phyloP scores from a whole-genome alignment of 257 asterid genomes.

The Cordia subcordata region DNA sequence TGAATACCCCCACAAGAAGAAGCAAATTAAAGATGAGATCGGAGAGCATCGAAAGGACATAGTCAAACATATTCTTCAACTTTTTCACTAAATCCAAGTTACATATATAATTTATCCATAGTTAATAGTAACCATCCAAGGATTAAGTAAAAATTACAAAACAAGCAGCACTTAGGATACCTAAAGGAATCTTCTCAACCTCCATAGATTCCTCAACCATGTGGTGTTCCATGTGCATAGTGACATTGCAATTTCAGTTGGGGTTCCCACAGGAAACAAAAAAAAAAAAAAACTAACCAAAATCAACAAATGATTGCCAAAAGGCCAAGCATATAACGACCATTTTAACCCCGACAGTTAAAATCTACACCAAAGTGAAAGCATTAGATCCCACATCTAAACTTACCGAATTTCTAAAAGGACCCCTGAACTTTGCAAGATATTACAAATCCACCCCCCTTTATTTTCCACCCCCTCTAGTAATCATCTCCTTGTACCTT shows the following conservation, averaged over 20 bases:
- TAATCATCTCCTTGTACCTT: slow-evolving; percentile 67
- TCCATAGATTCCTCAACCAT: slow-evolving; percentile 1
- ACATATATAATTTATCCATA: background rate
- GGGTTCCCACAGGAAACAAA: no score
- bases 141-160: background rate
- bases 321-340: no score
- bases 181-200: background rate
- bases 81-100: background rate
- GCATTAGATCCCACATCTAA: background rate
- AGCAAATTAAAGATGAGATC: no score
- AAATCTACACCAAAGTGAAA: background rate
- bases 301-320: background rate
- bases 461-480: slow-evolving; percentile 46
- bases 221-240: background rate
- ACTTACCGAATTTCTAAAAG: slow-evolving; percentile 15
- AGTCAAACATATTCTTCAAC: background rate
- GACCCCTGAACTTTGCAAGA: slow-evolving; percentile 21
- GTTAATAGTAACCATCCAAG: background rate
- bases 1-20: background rate
- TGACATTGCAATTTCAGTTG: background rate
- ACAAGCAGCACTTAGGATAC: slow-evolving; percentile 7
- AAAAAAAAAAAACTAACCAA: background rate
- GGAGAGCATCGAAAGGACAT: background rate
- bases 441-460: slow-evolving; percentile 31
- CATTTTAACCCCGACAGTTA: background rate